Evolutionary conservation across 108 stramenopile genomes (phyloP), one percentile per base, ranked within the genome.

Genomic region (Thalassiosira profunda): DNA sequence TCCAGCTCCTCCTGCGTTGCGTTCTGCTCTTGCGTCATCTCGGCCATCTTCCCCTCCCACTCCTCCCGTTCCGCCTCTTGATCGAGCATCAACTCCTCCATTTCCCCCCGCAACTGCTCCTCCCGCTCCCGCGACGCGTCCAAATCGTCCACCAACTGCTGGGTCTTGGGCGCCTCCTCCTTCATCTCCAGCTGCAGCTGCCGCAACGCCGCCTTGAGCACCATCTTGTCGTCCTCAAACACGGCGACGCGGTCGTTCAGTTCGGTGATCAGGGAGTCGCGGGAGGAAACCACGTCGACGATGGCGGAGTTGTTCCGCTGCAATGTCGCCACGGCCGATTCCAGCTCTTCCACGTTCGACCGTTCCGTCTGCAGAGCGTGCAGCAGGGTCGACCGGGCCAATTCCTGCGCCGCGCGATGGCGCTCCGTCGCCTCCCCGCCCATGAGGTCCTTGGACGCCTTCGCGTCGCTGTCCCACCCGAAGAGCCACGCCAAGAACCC

Each of bases 141-240:
- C 24, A 88, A 68, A 44, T 91, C 89, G 9, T 70, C 73, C 20
- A 79, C 51, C 12, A 91, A 38, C 70, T 84, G 76, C 76, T 92
- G 83, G 1, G 84, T 82, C 58, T 81, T 82, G 3, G 83, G 90
- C 24, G 84, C 87, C 70, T 92, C 86, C 47, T 90, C 89, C 46
- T 84, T 87, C 53, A 94, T 94, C 66, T 94, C 92, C 54, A 86
- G 87, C 63, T 88, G 88, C 35, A 94, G 69, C 55, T 94, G 90
- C 26, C 83, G 47, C 31, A 94, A 51, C n/a, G 92, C 92, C 31
- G 92, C 92, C 75, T 89, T 91, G 36, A 94, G 55, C 0, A 94
- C 90, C 44, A 94, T 73, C 57, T 89, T 94, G 58, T 94, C 92
- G 49, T 94, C 92, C 68, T 94, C 92, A 71, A 94, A 94, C 1